Evolutionary conservation across 768 basidiomycete genomes (phyloP).

Genomic region (Pulveroboletus ravenelii): DNA sequence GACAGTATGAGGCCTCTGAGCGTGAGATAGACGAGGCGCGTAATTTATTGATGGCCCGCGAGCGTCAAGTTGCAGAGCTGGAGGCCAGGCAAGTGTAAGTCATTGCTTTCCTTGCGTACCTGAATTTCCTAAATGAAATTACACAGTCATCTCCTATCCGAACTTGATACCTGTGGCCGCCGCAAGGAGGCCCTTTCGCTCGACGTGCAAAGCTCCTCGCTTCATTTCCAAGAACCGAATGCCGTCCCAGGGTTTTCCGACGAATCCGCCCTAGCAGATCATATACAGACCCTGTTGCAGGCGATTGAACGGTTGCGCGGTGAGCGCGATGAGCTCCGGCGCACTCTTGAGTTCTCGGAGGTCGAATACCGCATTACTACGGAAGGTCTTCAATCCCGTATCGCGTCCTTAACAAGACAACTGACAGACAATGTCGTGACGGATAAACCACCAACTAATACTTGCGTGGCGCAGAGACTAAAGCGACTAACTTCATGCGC

Average conservation of each 20-base stretch:
- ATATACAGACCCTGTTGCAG: conserved; percentile 53
- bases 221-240: not conserved
- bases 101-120: not conserved
- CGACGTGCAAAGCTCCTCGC: not conserved
- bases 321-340: conserved; percentile 59
- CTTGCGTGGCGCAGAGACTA: conserved; percentile 12
- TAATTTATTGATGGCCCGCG: conserved; percentile 17
- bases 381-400: conserved; percentile 51
- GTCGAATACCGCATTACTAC: conserved; percentile 61
- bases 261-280: conserved; percentile 29
- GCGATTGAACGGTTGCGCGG: conserved; percentile 64
- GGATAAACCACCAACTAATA: conserved; percentile 1
- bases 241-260: conserved; percentile 4
- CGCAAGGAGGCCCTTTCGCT: not conserved
- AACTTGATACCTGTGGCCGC: conserved; percentile 10
- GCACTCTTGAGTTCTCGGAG: conserved; percentile 64
- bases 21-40: conserved; percentile 28
- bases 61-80: conserved; percentile 23
- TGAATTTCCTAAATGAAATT: not conserved
- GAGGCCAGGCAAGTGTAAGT: conserved; percentile 26
- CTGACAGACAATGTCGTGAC: conserved; percentile 17
- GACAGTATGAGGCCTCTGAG: conserved; percentile 38
- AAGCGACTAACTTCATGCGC: conserved; percentile 32
- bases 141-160: conserved; percentile 21
- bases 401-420: conserved; percentile 32